Evolutionary conservation across 106 monocot species (phyloP).

Genomic region (Hemerocallis citrina): DNA sequence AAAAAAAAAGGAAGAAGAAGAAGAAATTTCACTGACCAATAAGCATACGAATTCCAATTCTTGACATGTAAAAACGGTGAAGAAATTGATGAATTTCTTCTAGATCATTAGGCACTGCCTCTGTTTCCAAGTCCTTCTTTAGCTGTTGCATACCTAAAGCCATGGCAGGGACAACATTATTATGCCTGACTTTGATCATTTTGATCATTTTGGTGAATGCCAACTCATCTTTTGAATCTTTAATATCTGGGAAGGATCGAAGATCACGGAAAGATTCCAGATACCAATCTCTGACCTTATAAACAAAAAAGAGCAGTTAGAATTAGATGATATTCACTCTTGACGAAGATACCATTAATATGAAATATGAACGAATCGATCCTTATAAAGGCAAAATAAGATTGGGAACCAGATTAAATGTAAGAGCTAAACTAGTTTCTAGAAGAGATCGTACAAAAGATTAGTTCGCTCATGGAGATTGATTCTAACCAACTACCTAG

Average conservation of each 20-base stretch:
- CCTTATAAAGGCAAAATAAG: neutral
- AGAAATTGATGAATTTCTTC: conserved; percentile 79
- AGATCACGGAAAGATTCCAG: conserved; percentile 77
- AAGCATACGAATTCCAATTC: conserved; percentile 85
- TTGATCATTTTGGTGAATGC: conserved; percentile 91
- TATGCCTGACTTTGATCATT: conserved; percentile 91
- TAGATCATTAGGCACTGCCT: conserved; percentile 25
- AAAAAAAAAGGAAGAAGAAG: neutral
- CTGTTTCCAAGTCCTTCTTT: conserved; percentile 55
- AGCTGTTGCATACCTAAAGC: conserved; percentile 87
- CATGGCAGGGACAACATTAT: conserved; percentile 91
- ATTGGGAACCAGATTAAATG: neutral
- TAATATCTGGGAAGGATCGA: conserved; percentile 56
- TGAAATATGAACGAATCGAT: neutral
- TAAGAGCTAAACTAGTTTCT: no score
- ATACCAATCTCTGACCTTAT: conserved; percentile 81
- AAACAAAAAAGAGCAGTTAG: neutral
- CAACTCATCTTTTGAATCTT: conserved; percentile 40
- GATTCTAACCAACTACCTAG: no score
- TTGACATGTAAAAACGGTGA: conserved; percentile 85
- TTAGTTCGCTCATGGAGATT: no score
- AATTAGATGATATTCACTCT: neutral
- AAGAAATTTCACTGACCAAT: conserved; percentile 37
- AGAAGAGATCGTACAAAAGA: no score
- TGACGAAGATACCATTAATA: no score